Base-by-base conservation (phyloP, 306 rosid genomes). In the Lablab purpureus region DNA sequence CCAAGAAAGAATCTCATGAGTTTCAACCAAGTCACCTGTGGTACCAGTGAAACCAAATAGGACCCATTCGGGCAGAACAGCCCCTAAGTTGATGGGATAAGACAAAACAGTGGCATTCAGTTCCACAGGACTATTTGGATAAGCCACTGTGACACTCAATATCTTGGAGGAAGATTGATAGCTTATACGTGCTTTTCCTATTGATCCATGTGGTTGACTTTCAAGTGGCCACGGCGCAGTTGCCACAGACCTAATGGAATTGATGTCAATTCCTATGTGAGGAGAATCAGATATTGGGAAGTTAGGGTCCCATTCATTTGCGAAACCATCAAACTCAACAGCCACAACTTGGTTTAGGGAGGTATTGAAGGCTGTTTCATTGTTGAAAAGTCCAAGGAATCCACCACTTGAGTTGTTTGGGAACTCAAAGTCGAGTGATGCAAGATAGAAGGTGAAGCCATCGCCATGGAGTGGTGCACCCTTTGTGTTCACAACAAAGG, bases 241-340 rank as follows among this genome's bases (percentile, higher is more conserved):
- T 0, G 12, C 71, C 2, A 51, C 52, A 2, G 88, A 85, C 65
- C 13, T 37, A 21, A 88, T 67, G 9, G 84, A 79, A 40, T 77
- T 74, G 4, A 72, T 15, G 43, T 86, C 79, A 6, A 88, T 84
- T 59, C 92, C 92, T 0, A 84, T 80, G 62, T 88, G 87, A 70
- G 78, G 73, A 21, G 21, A 10, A 32, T 65, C 22, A 19, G 47
- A 36, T 14, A 0, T 10, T 1, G 77, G 67, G 28, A 3, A 56
- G 1, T 3, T 23, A 0, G 81, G 82, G 25, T 84, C 88, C 81
- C 86, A 82, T 22, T 63, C 50, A 1, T 84, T 80, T 2, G 41
- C 3, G 2, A 15, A 72, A 23, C 81, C 79, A 22, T 87, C 90
- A 23, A 87, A 84, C 83, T 87, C 90, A 1, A 87, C 81, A 0